phyloP scores from a whole-genome alignment of 2,329 filamentous ascomycete species.

The Ophiostoma piceae region DNA sequence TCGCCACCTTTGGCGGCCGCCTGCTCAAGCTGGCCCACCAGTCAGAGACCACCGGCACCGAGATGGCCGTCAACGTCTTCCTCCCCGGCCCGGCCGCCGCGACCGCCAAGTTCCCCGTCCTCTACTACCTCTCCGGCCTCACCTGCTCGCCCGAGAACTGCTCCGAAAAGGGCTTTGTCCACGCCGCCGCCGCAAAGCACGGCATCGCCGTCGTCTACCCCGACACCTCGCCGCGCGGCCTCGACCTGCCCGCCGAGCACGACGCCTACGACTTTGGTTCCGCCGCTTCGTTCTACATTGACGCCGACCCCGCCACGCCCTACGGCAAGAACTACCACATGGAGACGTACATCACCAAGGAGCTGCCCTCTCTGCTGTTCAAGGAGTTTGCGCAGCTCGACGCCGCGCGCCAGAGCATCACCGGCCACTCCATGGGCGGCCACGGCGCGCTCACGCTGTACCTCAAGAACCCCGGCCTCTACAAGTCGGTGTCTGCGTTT shows the following conservation, averaged over 20 bases:
- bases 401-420: conserved; percentile 66
- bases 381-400: conserved; percentile 67
- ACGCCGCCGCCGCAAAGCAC: conserved; percentile 69
- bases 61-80: conserved; percentile 91
- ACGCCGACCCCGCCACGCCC: conserved; percentile 73
- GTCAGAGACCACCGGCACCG: conserved; percentile 70
- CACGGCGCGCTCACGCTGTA: conserved; percentile 91
- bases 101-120: conserved; percentile 62
- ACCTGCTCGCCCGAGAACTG: conserved; percentile 91
- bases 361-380: conserved; percentile 78
- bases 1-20: conserved; percentile 87
- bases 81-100: conserved; percentile 62
- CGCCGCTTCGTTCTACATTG: conserved; percentile 90
- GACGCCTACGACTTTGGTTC: conserved; percentile 87
- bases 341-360: conserved; percentile 85
- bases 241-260: conserved; percentile 75
- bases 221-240: conserved; percentile 86
- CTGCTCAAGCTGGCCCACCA: conserved; percentile 90
- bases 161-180: conserved; percentile 83
- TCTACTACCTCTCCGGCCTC: conserved; percentile 89
- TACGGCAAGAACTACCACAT: conserved; percentile 81
- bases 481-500: conserved; percentile 83
- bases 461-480: conserved; percentile 84
- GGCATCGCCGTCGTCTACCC: conserved; percentile 92
- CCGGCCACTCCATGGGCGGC: conserved; percentile 94